Base-by-base conservation (phyloP, 345 rosid genomes). In the Geranium brycei region DNA sequence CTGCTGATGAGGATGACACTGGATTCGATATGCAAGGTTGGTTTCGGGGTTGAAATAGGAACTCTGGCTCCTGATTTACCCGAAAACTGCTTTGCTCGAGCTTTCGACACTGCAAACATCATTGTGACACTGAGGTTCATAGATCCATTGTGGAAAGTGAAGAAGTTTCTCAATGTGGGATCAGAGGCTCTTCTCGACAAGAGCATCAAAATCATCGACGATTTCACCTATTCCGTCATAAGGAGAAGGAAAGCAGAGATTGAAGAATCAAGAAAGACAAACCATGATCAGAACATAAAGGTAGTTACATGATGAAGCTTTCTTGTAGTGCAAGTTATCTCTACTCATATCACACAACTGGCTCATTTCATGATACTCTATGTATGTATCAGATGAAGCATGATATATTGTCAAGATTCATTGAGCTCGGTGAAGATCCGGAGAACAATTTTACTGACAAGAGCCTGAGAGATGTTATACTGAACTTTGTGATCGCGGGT, bases 401-500 rank as follows among this genome's bases (percentile, higher is more conserved):
- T 59, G 96, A 92, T 60, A 78, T 89, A 62, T 70, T 92, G 72
- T 75, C 95, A 23, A 82, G 98, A 76, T 92, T 92, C 59, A 86
- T 89, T 0, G 85, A 85, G 81, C 75, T 89, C 31, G 87, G 96
- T 15, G 83, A 89, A 58, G 86, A 85, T 19, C 87, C 89, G 0
- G 87, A 81, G 51, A 80, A 65, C 80, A 81, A 84, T 58, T 62
- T 71, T 63, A 83, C 85, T 3, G 91, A 86, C 63, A 91, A 81
- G 74, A 81, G 89, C 69, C 95, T 89, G 0, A 86, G 96, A 72
- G 96, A 92, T 73, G 77, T 89, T 18, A 86, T 92, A 58, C 86
- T 92, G 10, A 89, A 92, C 80, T 92, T 92, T 71, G 95, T 89
- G 23, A 89, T 92, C 0, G 96, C 96, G 23, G 96, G 98, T n/a